Percentiles rank a stretch among this genome's conserved stretches.
Conservation (phyloP, 495 filamentous ascomycete genomes). For the Neurospora sp. region DNA sequence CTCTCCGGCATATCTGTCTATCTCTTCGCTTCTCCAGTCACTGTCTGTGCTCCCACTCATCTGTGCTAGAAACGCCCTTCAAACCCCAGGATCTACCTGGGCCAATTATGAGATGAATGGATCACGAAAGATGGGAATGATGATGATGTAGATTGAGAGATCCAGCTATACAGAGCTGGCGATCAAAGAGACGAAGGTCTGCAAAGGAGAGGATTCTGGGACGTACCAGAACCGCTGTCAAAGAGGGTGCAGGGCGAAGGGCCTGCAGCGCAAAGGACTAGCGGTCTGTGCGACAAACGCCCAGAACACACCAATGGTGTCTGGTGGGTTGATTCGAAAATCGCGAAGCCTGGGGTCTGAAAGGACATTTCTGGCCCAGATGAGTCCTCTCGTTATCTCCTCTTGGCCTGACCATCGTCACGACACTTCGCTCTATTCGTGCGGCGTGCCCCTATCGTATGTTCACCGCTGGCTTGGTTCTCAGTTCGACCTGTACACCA, state of each 20-base stretch:
- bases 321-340: not conserved
- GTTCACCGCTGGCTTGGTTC: not conserved
- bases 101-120: too few species aligned
- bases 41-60: not conserved
- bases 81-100: not conserved
- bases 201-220: too few species aligned
- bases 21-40: not conserved
- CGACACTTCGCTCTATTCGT: not conserved
- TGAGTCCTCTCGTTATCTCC: not conserved
- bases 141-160: too few species aligned
- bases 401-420: not conserved
- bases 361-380: not conserved
- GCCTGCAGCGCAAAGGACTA: too few species aligned
- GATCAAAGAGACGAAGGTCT: too few species aligned
- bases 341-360: not conserved
- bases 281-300: too few species aligned
- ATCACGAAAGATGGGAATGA: too few species aligned
- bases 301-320: not conserved
- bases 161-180: too few species aligned
- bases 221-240: too few species aligned
- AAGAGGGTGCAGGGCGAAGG: too few species aligned
- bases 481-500: not conserved
- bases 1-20: not conserved
- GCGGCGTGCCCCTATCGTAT: not conserved
- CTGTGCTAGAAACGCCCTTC: not conserved